A percentile compares a stretch with the other conserved stretches of the same genome.
Conservation (phyloP, 1,284 basidiomycete genomes). For the Rhodotorula sp. region DNA sequence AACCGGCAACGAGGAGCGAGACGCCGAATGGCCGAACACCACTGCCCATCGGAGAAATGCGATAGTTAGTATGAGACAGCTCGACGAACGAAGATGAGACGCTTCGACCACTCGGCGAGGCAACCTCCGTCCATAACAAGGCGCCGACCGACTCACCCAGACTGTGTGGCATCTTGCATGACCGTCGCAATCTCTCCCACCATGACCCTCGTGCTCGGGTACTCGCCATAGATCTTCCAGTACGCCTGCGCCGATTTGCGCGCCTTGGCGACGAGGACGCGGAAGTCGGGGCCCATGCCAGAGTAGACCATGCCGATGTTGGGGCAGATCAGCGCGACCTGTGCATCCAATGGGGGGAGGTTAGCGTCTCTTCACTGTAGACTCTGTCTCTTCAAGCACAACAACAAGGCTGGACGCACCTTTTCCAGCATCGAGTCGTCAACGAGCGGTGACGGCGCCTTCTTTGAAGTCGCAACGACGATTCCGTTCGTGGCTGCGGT, state of each 20-base stretch:
- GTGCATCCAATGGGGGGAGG: not conserved
- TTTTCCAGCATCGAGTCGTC: constrained; percentile 98
- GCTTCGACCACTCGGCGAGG: not conserved
- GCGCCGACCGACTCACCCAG: constrained; percentile 64
- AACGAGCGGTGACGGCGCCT: constrained; percentile 92
- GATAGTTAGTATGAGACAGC: too few relatives aligned
- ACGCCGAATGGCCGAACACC: constrained; percentile 98
- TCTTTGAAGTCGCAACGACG: constrained; percentile 99
- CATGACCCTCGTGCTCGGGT: constrained; percentile 93
- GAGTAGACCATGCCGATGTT: constrained; percentile 99
- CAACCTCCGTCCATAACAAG: not conserved
- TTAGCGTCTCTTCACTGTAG: too few relatives aligned
- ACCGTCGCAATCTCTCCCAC: constrained; percentile 96
- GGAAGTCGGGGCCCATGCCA: constrained; percentile 98
- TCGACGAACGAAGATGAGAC: too few relatives aligned
- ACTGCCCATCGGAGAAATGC: constrained; percentile 53
- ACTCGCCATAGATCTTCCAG: constrained; percentile 99
- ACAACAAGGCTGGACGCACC: constrained; percentile 47
- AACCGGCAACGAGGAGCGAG: constrained; percentile 92
- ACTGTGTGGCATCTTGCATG: constrained; percentile 99
- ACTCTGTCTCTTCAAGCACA: too few relatives aligned
- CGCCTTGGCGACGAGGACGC: constrained; percentile 87
- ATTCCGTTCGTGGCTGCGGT: constrained; percentile 89
- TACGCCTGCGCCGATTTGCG: constrained; percentile 97
- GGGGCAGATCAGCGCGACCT: constrained; percentile 84